phyloP scores from a whole-genome alignment of 495 filamentous ascomycete genomes.

The Haplographium delicatum region DNA sequence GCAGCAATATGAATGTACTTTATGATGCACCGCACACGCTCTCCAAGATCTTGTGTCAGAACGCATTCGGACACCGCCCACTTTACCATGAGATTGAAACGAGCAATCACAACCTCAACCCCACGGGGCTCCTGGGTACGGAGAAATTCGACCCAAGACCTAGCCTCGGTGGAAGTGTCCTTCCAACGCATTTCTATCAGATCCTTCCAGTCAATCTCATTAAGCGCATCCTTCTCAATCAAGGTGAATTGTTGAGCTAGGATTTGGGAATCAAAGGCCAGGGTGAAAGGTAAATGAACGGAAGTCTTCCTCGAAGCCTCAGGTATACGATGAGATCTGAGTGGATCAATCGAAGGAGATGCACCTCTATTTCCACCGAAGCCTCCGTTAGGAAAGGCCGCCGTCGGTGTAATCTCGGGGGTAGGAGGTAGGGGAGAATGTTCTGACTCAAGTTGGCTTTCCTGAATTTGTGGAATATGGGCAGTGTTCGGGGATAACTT shows the following conservation, averaged over 20 bases:
- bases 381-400: neutral
- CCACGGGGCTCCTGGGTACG: slow-evolving; percentile 74
- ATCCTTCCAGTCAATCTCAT: slow-evolving; percentile 97
- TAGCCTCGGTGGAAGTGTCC: slow-evolving; percentile 54
- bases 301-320: slow-evolving; percentile 26
- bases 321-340: slow-evolving; percentile 19
- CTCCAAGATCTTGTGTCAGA: slow-evolving; percentile 73
- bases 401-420: slow-evolving; percentile 45
- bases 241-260: slow-evolving; percentile 93
- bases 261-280: slow-evolving; percentile 83
- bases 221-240: slow-evolving; percentile 92
- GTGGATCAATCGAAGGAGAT: slow-evolving; percentile 21
- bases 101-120: slow-evolving; percentile 91
- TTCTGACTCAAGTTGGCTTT: slow-evolving; percentile 26
- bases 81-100: slow-evolving; percentile 97
- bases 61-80: slow-evolving; percentile 93
- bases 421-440: slow-evolving; percentile 47
- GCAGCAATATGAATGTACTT: slow-evolving; percentile 91
- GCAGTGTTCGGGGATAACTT: slow-evolving; percentile 27
- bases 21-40: slow-evolving; percentile 76
- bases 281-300: slow-evolving; percentile 80
- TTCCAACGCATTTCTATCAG: slow-evolving; percentile 92
- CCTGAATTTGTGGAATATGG: slow-evolving; percentile 35
- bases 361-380: slow-evolving; percentile 13
- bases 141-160: slow-evolving; percentile 91